Percentiles rank a stretch among this genome's conserved stretches.
These are phyloP conservation scores for Diutina neorugosa DNA, from an alignment of 1,139 yeast genomes.

Conservation along the genomic window DNA sequence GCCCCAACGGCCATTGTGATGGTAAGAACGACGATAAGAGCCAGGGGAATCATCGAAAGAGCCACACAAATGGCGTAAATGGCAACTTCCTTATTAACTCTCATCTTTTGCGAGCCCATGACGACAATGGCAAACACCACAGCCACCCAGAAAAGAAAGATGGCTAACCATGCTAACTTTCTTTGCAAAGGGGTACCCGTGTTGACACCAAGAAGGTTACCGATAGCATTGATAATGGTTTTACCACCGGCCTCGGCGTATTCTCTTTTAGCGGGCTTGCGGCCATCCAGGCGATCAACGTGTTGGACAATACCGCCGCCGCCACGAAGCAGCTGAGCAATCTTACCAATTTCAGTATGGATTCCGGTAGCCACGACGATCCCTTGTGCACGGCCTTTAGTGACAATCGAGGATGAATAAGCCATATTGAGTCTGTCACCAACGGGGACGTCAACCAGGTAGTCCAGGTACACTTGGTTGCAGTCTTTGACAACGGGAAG, in stretches of 20 bases:
- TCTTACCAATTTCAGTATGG: conserved; percentile 64
- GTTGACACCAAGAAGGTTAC: conserved; percentile 61
- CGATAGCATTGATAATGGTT: conserved; percentile 12
- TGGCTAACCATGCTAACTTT: conserved; percentile 58
- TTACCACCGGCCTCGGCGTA: conserved; percentile 7
- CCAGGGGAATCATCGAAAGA: conserved; percentile 74
- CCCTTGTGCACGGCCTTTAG: conserved; percentile 71
- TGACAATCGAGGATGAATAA: conserved; percentile 55
- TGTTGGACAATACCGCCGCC: conserved; percentile 15
- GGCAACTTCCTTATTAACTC: conserved; percentile 60
- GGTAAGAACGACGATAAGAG: conserved; percentile 68
- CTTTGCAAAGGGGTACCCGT: conserved; percentile 71
- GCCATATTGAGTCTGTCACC: conserved; percentile 73
- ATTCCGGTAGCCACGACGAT: conserved; percentile 58
- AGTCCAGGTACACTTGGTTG: conserved; percentile 19
- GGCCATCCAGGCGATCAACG: conserved; percentile 16
- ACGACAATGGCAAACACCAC: conserved; percentile 69
- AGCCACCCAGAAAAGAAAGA: conserved; percentile 55
- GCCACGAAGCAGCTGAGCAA: conserved; percentile 49
- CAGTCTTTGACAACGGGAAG: conserved; percentile 57
- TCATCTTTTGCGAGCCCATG: conserved; percentile 65
- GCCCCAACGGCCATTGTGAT: conserved; percentile 85
- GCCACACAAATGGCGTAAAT: conserved; percentile 79
- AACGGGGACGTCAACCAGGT: conserved; percentile 29
- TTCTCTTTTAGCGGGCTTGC: conserved; percentile 7